These are phyloP conservation scores for Russula virescens DNA, from an alignment of 768 basidiomycete species.

Conservation along the genomic window DNA sequence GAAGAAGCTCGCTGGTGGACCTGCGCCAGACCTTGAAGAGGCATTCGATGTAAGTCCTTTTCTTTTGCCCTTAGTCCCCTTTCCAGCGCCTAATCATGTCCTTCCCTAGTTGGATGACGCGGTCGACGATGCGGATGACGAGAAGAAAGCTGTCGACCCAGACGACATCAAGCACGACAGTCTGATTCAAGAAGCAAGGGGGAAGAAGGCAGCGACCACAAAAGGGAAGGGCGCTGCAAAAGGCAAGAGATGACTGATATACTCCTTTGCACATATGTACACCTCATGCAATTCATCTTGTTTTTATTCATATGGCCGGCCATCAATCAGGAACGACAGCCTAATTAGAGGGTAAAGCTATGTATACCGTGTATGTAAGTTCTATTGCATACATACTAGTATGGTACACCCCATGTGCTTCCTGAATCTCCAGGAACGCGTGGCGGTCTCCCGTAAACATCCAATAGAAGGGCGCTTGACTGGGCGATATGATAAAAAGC, in stretches of 20 bases:
- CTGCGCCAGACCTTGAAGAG: constrained; percentile 88
- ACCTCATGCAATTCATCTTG: too few relatives aligned
- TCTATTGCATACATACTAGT: neutral
- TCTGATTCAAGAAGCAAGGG: constrained; percentile 27
- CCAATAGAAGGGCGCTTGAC: neutral
- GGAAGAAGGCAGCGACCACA: constrained; percentile 13
- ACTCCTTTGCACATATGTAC: neutral
- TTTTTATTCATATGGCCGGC: neutral
- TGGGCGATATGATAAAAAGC: neutral
- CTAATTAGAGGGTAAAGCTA: neutral
- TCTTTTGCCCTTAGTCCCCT: neutral
- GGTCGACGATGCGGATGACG: constrained; percentile 25
- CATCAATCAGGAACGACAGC: neutral
- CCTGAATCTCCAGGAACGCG: neutral
- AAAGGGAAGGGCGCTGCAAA: constrained; percentile 19
- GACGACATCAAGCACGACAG: constrained; percentile 32
- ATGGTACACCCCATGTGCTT: constrained; percentile 1
- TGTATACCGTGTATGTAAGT: constrained; percentile 7
- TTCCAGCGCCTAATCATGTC: neutral
- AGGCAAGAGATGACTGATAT: constrained; percentile 14
- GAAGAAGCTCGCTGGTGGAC: constrained; percentile 71
- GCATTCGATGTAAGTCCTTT: constrained; percentile 65
- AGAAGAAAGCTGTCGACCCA: constrained; percentile 21
- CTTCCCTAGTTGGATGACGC: constrained; percentile 21
- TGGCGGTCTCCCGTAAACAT: neutral